Evolutionary conservation across 768 basidiomycete species (phyloP), one percentile per base, ranked within the genome.

Genomic region (Termitomyces sp.): DNA sequence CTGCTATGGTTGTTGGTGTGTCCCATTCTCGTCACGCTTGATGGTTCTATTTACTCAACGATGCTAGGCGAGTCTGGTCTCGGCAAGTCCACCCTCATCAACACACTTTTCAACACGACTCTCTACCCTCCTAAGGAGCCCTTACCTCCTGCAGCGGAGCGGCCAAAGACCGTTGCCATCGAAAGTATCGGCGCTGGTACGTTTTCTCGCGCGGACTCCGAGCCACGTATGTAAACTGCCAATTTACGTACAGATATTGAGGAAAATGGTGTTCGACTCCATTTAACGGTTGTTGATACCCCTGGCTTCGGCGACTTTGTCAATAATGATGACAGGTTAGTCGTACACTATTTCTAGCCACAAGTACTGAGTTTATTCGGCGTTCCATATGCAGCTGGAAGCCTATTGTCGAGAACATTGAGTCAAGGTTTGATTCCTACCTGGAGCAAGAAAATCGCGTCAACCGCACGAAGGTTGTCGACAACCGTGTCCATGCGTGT

Each of bases 251-350:
- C 71, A 97, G 97, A 99, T 69, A 98, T 99, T 66, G 96, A 98
- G 77, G 97, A 99, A 77, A 96, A 90, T 57, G 96, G 95, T 56
- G 97, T 98, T 41, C 84, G 95, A 62, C 84, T 98, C 43, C 93
- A 94, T 68, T 75, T 99, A 54, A 98, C 94, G n/a, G 96, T 99
- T 58, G 97, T 99, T 60, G 97, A 99, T 70, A 99, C 95, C 28
- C 97, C 97, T 54, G 97, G 97, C 34, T 99, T 98, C 66, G 97
- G 97, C 58, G 97, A 99, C 71, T 98, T 97, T 71, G 95, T 98
- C 68, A 98, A 99, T 79, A 99, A 99, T 70, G 93, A 97, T 64
- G 93, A 97, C 67, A 94, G 94, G 93, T 93, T 59, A 61, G 74
- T 60, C 60, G 63, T 46, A 60, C 55, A 40, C 53, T 51, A 54